phyloP scores from a whole-genome alignment of 2,329 filamentous ascomycete genomes.

The Grosmannia clavigera region DNA sequence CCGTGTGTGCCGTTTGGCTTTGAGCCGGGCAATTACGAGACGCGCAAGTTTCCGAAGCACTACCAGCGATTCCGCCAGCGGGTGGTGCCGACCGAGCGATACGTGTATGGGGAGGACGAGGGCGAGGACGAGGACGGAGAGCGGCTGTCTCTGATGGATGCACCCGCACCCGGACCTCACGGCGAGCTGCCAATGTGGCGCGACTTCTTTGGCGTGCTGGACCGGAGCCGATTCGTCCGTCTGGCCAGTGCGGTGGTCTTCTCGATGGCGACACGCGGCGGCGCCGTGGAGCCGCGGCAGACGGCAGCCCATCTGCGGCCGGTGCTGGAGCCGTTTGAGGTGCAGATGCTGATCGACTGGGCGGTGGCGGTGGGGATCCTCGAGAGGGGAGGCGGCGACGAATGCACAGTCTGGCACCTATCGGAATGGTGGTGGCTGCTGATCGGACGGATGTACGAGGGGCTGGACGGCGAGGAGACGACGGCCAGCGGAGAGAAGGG shows the following conservation, averaged over 20 bases:
- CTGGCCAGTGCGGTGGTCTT: conserved; percentile 51
- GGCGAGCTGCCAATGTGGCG: conserved; percentile 55
- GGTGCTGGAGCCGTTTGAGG: conserved; percentile 51
- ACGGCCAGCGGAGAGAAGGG: not conserved
- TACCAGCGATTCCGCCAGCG: conserved; percentile 53
- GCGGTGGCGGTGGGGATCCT: conserved; percentile 40
- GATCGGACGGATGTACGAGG: conserved; percentile 25
- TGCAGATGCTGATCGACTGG: conserved; percentile 47
- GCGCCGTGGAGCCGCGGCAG: conserved; percentile 39
- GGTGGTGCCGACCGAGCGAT: conserved; percentile 43
- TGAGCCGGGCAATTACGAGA: conserved; percentile 58
- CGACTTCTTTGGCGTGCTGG: conserved; percentile 50
- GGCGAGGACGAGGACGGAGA: not conserved
- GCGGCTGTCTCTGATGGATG: not conserved
- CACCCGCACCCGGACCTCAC: not conserved
- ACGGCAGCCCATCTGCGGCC: conserved; percentile 44
- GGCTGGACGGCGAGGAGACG: not conserved
- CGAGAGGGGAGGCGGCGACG: conserved; percentile 21
- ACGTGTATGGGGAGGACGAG: conserved; percentile 29
- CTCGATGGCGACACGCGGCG: conserved; percentile 48
- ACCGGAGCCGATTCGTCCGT: conserved; percentile 51
- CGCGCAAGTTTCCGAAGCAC: conserved; percentile 52
- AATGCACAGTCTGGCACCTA: conserved; percentile 23
- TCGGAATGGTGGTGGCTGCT: conserved; percentile 59
- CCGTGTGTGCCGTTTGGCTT: conserved; percentile 58